Evolutionary conservation across 2,329 filamentous ascomycete genomes (phyloP), one percentile per base, ranked within the genome.

Genomic region (Colletotrichum truncatum): DNA sequence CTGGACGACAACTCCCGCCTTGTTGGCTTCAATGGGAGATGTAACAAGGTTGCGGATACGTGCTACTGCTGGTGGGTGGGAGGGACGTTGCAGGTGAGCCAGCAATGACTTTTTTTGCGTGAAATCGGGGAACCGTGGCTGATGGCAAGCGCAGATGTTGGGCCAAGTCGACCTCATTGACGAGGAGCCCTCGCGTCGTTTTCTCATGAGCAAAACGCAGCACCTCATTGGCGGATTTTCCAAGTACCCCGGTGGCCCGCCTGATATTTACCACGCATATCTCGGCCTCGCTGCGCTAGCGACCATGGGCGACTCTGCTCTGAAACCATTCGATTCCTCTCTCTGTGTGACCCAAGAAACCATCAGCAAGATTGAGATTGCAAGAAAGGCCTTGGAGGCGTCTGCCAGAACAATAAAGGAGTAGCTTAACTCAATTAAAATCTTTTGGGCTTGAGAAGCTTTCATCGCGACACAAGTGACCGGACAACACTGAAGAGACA

Each of bases 51-150:
- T 49, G 92, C 93, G 9, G 96, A 99, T 78, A 98, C 96, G 1
- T 99, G 96, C 79, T 99, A 99, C 77, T 91, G 89, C 21, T 99
- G 95, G 84, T 99, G 96, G 96, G 93, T 93, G 1, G 85, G 86
- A 4, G 93, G 88, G 2, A 88, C 93, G 1, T 74, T 88, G 1
- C 71, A 74, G 55, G 81, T 85, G n/a, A n/a, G n/a, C n/a, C n/a
- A n/a, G n/a, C n/a, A 14, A 18, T 8, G 7, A 16, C 6, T 4
- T 36, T 4, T n/a, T 38, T 21, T 86, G 53, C n/a, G 75, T 77
- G 64, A 82, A 84, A 77, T 71, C 75, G 51, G 12, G 32, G 16
- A 12, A 14, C 9, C 25, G 23, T 21, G 26, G 11, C 57, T 56
- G 26, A 68, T n/a, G n/a, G n/a, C 25, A 32, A 64, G n/a, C 39